phyloP scores from a whole-genome alignment of 1,284 basidiomycete species.

The Pisolithus thermaeus region DNA sequence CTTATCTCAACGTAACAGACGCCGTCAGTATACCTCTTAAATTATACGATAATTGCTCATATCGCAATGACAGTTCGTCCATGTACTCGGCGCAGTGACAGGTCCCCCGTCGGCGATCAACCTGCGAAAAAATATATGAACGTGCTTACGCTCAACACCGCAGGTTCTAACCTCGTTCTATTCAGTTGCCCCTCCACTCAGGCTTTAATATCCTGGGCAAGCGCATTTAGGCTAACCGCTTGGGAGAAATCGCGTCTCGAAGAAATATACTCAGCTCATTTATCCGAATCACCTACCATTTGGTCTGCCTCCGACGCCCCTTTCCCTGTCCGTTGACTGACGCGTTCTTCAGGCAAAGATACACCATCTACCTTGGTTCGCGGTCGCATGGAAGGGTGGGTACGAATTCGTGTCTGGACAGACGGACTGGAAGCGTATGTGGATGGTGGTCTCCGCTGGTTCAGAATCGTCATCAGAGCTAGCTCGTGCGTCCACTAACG shows the following conservation, averaged over 20 bases:
- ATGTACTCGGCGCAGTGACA: slow-evolving; percentile 70
- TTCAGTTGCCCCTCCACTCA: slow-evolving; percentile 78
- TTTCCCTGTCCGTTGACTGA: slow-evolving; percentile 4
- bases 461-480: slow-evolving; percentile 22
- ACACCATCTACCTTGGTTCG: slow-evolving; percentile 60
- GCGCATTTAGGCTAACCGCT: slow-evolving; percentile 83
- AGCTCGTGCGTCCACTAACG: slow-evolving; percentile 8
- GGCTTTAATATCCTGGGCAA: slow-evolving; percentile 83
- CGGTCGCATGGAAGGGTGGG: slow-evolving; percentile 89
- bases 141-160: slow-evolving; percentile 91
- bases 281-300: slow-evolving; percentile 73
- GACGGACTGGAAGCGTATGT: slow-evolving; percentile 93
- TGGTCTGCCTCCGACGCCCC: slow-evolving; percentile 31
- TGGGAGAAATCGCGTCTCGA: slow-evolving; percentile 97
- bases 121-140: slow-evolving; percentile 62
- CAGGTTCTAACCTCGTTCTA: slow-evolving; percentile 85
- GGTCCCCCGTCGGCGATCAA: slow-evolving; percentile 42
- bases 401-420: slow-evolving; percentile 89
- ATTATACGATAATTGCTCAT: slow-evolving; percentile 7
- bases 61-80: slow-evolving; percentile 49
- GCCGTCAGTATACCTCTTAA: slow-evolving; percentile 50
- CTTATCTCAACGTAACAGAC: slow-evolving; percentile 84
- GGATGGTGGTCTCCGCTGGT: slow-evolving; percentile 70
- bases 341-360: slow-evolving; percentile 49
- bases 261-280: slow-evolving; percentile 97